Percentiles rank a stretch among this genome's conserved stretches.
These are phyloP conservation scores for Stephanodiscus triporus DNA, from an alignment of 108 stramenopile genomes.

Conservation along the genomic window DNA sequence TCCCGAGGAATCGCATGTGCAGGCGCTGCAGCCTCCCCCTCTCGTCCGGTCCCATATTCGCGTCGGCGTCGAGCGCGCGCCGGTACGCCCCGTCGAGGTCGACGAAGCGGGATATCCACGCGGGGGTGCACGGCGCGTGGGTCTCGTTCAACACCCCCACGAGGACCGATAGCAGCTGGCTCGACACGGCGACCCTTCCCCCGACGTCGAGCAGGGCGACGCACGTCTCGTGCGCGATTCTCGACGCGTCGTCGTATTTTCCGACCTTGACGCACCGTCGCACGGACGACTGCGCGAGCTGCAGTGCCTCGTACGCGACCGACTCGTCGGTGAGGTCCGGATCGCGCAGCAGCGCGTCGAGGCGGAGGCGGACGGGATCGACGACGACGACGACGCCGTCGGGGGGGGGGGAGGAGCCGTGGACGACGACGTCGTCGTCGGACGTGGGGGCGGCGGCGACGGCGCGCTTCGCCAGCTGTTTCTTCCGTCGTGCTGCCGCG, in stretches of 20 bases:
- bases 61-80: slow-evolving; percentile 61
- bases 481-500: slow-evolving; percentile 85
- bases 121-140: slow-evolving; percentile 68
- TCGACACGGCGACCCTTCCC: slow-evolving; percentile 73
- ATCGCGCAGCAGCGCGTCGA: slow-evolving; percentile 62
- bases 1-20: slow-evolving; percentile 75
- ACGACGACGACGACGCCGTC: not conserved
- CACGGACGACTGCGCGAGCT: slow-evolving; percentile 80
- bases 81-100: slow-evolving; percentile 64
- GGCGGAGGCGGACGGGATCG: slow-evolving; percentile 67
- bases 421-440: not conserved
- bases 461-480: slow-evolving; percentile 70
- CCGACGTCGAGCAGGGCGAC: slow-evolving; percentile 53
- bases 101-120: slow-evolving; percentile 54
- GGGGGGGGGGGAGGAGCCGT: slow-evolving; percentile 42
- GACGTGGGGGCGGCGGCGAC: slow-evolving; percentile 37
- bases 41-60: slow-evolving; percentile 43
- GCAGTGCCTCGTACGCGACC: slow-evolving; percentile 87
- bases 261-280: slow-evolving; percentile 72
- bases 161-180: slow-evolving; percentile 69
- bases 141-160: slow-evolving; percentile 75
- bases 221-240: slow-evolving; percentile 59
- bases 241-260: slow-evolving; percentile 60
- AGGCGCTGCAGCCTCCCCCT: slow-evolving; percentile 68
- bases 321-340: slow-evolving; percentile 64